These are phyloP conservation scores for Fusarium graminum DNA, from an alignment of 2,329 filamentous ascomycete species.

Conservation along the genomic window DNA sequence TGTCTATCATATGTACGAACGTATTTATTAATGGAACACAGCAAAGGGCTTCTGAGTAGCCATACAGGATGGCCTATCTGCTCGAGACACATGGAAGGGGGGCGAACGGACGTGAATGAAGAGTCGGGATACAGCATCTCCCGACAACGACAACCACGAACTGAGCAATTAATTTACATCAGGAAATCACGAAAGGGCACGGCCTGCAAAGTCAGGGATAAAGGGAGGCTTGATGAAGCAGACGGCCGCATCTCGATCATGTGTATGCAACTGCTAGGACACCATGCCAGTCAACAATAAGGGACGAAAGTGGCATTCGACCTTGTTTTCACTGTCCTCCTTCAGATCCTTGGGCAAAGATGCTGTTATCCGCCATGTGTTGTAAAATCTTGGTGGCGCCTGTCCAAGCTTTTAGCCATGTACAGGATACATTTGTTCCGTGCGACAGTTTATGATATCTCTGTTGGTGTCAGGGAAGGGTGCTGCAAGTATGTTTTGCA, in stretches of 20 bases:
- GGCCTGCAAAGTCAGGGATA: slow-evolving; percentile 4
- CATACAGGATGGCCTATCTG: slow-evolving; percentile 29
- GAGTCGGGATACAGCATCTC: slow-evolving; percentile 23
- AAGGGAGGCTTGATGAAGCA: slow-evolving; percentile 33
- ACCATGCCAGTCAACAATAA: slow-evolving; percentile 10
- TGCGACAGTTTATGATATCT: slow-evolving; percentile 36
- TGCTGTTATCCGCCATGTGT: slow-evolving; percentile 36
- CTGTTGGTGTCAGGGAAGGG: slow-evolving; percentile 35
- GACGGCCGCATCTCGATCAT: slow-evolving; percentile 34
- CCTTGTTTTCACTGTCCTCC: slow-evolving; percentile 18
- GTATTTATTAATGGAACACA: slow-evolving; percentile 43
- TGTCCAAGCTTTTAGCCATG: slow-evolving; percentile 16
- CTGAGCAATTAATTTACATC: slow-evolving; percentile 6
- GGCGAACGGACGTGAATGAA: slow-evolving; percentile 13
- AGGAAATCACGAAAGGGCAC: slow-evolving; percentile 1
- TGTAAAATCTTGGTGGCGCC: slow-evolving; percentile 40
- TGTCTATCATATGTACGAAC: slow-evolving; percentile 44
- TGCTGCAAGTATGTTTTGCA: slow-evolving; percentile 56
- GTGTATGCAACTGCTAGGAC: slow-evolving; percentile 22
- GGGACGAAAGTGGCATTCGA: slow-evolving; percentile 7
- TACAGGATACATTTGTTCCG: slow-evolving; percentile 21
- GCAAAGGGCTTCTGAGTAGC: slow-evolving; percentile 20
- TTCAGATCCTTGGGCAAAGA: slow-evolving; percentile 20
- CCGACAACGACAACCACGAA: slow-evolving; percentile 23
- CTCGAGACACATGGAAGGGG: slow-evolving; percentile 28